phyloP scores from a whole-genome alignment of 345 rosid genomes.

The Excoecaria cochinchinensis region DNA sequence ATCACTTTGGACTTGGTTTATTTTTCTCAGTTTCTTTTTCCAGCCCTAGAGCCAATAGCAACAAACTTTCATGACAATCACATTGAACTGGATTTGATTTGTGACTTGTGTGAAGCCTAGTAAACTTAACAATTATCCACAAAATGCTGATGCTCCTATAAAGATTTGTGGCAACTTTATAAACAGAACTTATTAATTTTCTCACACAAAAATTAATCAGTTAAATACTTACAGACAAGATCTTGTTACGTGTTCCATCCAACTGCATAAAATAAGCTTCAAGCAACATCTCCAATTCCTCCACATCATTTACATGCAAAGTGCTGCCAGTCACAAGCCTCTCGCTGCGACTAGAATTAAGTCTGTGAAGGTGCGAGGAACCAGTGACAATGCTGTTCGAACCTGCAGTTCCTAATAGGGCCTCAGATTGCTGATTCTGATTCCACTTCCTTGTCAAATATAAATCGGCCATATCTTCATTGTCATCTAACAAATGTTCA shows the following conservation, averaged over 20 bases:
- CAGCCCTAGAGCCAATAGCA: too few species aligned
- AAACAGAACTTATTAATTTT: background rate
- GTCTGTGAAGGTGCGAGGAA: conserved; percentile 37
- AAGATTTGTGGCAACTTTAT: background rate
- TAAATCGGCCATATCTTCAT: conserved; percentile 83
- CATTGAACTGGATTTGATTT: too few species aligned
- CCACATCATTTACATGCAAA: conserved; percentile 62
- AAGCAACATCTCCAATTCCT: conserved; percentile 88
- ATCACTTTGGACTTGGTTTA: too few species aligned
- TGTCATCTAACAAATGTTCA: conserved; percentile 82
- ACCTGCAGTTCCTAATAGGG: conserved; percentile 42
- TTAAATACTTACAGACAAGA: conserved; percentile 65
- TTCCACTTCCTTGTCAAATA: conserved; percentile 79
- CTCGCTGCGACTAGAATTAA: conserved; percentile 57
- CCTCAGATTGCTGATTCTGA: conserved; percentile 73
- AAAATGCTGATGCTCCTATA: background rate
- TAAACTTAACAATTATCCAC: background rate
- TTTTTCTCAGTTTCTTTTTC: too few species aligned
- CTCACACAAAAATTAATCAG: background rate
- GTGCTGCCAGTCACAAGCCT: conserved; percentile 56
- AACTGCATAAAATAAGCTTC: conserved; percentile 96
- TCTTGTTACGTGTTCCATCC: conserved; percentile 90
- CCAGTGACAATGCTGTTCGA: conserved; percentile 39
- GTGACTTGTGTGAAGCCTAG: background rate
- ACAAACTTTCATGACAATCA: too few species aligned